Evolutionary conservation across 495 filamentous ascomycete species (phyloP), one percentile per base, ranked within the genome.

Genomic region (Aspergillus egyptiacus): DNA sequence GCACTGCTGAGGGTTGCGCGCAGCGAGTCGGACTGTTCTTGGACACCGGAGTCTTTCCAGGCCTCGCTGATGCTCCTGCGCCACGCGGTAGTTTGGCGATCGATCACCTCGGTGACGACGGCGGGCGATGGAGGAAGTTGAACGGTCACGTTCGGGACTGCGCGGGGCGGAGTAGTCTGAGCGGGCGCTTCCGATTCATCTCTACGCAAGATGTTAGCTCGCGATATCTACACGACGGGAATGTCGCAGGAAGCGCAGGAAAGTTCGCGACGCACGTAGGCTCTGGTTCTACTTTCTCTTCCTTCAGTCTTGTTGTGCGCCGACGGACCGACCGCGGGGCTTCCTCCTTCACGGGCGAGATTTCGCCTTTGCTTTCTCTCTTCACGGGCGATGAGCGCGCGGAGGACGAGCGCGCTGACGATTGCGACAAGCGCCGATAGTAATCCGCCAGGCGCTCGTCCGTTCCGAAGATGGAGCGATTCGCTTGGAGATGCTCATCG

Each of bases 121-220:
- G 88, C 83, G 0, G 91, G 91, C 0, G 89, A 93, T 1, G 90
- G 83, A 3, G 93, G 91, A 25, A 96, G 73, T 3, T 36, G 11
- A 53, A 17, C 3, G 23, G 6, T n/a, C 17, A 36, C 22, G 30
- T 49, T 13, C 39, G 23, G 3, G 43, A 82, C 81, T 14, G 84
- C 83, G 50, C 78, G 83, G n/a, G n/a, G n/a, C 37, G 72, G 71
- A 3, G 69, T 54, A 22, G 56, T 59, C 25, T 31, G 25, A 55
- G 49, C 27, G 2, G 52, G 37, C 22, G 52, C 32, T 39, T 68
- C 68, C n/a, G 66, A 67, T 25, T 69, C 69, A 43, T 70, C 67
- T 14, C 65, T 69, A 23, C 19, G 17, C 10, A 32, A 24, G 14
- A 6, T 20, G 17, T 46, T 17, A 40, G 35, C 23, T 23, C 38